A percentile compares a stretch with the other conserved stretches of the same genome.
Conservation (phyloP, 2,329 filamentous ascomycete genomes). For the Keithomyces neogunnii region DNA sequence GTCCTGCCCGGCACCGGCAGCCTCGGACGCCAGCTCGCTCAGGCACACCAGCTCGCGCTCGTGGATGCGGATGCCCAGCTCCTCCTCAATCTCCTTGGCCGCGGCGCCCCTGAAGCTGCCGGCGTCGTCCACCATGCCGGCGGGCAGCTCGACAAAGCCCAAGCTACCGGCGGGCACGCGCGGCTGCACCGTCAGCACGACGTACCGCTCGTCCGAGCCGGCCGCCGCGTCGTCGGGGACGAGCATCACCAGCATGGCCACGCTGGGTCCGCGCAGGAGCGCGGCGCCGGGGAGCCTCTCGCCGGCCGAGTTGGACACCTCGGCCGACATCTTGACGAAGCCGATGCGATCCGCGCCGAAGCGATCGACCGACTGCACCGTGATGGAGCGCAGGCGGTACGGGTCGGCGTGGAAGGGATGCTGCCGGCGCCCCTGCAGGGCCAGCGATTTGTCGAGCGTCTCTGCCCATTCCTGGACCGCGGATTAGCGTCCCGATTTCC, state of each 20-base stretch:
- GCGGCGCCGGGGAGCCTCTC: conserved; percentile 44
- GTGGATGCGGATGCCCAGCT: conserved; percentile 45
- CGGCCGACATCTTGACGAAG: conserved; percentile 47
- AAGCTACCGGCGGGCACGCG: conserved; percentile 47
- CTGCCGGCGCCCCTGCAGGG: conserved; percentile 30
- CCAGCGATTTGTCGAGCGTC: conserved; percentile 37
- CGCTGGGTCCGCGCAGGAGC: conserved; percentile 51
- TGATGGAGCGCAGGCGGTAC: conserved; percentile 42
- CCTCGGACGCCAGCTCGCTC: conserved; percentile 37
- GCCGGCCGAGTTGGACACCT: conserved; percentile 36
- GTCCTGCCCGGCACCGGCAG: conserved; percentile 19
- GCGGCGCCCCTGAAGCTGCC: conserved; percentile 49
- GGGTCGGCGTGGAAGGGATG: conserved; percentile 48
- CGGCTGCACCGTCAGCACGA: conserved; percentile 51
- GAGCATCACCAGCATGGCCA: conserved; percentile 51
- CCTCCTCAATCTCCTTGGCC: conserved; percentile 53
- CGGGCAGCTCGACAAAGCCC: conserved; percentile 47
- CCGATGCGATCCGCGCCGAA: conserved; percentile 41
- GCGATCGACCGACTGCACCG: conserved; percentile 44
- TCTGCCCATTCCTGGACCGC: conserved; percentile 37
- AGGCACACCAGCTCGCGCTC: conserved; percentile 39
- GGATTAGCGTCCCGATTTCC: not conserved
- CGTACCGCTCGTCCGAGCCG: conserved; percentile 40
- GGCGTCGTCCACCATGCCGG: conserved; percentile 47
- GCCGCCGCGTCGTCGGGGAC: conserved; percentile 38